Evolutionary conservation across 225 moss, liverwort and hornwort genomes (phyloP), one percentile per base, ranked within the genome.

Genomic region (Marchantia polymorpha): DNA sequence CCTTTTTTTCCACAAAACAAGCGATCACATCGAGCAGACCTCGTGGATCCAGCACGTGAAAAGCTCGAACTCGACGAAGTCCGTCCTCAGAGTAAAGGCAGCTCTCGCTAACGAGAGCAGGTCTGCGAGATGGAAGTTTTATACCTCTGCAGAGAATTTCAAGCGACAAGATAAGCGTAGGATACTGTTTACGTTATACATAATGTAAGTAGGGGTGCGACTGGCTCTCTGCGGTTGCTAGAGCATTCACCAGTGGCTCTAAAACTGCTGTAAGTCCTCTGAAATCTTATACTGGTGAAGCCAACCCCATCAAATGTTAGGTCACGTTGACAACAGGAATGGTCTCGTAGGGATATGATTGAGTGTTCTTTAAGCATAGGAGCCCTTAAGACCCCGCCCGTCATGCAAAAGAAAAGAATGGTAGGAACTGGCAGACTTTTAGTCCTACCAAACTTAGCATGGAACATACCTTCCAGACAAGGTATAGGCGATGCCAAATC

Each of bases 101-200:
- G 85, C 93, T 91, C 84, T 97, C 97, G 83, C 93, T 94, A 12
- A 97, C 97, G 50, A 97, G 88, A 73, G 97, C 94, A 69, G 97
- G 97, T 31, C 97, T 89, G 25, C 93, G 88, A 14, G 97, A 94
- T 8, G 97, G 94, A 54, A 97, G 91, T 87, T 94, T 97, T 66
- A 97, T 87, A 78, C 93, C 97, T 81, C 94, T 97, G 91, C 78
- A 82, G 20, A 82, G 0, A 29, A 52, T 54, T 75, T 54, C 7
- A 23, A 63, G 23, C n/a, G 19, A 74, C 25, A 59, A 15, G 56
- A 39, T 22, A 52, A 69, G 66, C n/a, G 46, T 16, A 39, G 39
- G 5, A 39, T 39, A 2, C 39, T 39, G 39, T 39, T 2, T 39
- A 39, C 39, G 5, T 39, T 49, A 30, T 23, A 25, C 67, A 67